Conservation (phyloP, 441 rosid genomes). For the Populus trichocarpa region DNA sequence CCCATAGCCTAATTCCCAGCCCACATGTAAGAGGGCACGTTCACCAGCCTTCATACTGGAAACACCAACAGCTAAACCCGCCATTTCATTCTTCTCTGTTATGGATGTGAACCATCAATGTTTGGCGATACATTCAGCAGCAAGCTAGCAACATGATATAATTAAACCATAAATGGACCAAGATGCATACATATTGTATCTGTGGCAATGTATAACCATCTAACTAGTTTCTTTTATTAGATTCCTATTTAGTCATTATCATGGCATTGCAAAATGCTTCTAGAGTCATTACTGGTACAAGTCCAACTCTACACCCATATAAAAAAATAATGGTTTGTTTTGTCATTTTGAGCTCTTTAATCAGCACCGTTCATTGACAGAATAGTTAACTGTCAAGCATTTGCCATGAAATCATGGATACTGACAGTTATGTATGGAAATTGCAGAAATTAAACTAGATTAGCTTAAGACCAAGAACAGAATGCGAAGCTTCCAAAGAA, state of each 20-base stretch:
- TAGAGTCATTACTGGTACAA: background rate
- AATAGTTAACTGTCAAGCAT: background rate
- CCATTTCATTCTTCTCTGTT: conserved; percentile 85
- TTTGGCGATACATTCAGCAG: conserved; percentile 9
- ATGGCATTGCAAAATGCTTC: background rate
- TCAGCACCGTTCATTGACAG: background rate
- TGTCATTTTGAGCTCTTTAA: background rate
- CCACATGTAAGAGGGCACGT: conserved; percentile 69
- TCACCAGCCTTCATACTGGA: conserved; percentile 89
- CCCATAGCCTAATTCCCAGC: conserved; percentile 93
- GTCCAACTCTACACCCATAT: background rate
- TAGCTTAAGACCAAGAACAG: background rate
- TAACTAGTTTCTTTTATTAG: conserved; percentile 1
- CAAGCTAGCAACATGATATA: background rate
- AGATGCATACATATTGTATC: background rate
- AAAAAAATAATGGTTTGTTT: background rate
- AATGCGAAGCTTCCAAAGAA: background rate
- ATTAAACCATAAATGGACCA: background rate
- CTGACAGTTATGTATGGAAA: background rate
- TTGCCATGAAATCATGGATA: background rate
- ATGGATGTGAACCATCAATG: conserved; percentile 13
- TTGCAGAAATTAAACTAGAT: background rate
- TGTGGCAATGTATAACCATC: background rate
- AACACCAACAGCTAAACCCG: conserved; percentile 87
- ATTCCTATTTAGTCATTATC: background rate